phyloP scores from a whole-genome alignment of 345 rosid species.

The Citrus sinensis region DNA sequence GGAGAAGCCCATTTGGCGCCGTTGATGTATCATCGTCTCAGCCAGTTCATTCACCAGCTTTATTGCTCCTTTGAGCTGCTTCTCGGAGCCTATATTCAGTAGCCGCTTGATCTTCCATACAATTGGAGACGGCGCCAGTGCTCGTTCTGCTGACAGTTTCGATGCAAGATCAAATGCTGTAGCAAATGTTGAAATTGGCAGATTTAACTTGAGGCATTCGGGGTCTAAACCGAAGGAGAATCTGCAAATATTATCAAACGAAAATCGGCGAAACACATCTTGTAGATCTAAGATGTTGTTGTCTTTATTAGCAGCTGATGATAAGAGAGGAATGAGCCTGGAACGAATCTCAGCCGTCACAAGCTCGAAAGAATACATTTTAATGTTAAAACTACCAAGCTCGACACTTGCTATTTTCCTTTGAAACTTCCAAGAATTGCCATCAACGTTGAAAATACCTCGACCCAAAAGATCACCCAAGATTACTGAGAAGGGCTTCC shows the following conservation, averaged over 20 bases:
- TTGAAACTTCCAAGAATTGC: slow-evolving; percentile 63
- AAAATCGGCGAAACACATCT: slow-evolving; percentile 60
- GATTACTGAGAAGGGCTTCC: slow-evolving; percentile 50
- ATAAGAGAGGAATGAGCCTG: slow-evolving; percentile 43
- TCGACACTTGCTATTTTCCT: slow-evolving; percentile 63
- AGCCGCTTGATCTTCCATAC: slow-evolving; percentile 56
- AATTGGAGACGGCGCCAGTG: slow-evolving; percentile 34
- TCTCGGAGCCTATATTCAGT: slow-evolving; percentile 59
- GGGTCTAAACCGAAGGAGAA: slow-evolving; percentile 71
- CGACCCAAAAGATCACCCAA: slow-evolving; percentile 66
- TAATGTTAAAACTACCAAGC: slow-evolving; percentile 47
- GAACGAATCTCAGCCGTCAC: slow-evolving; percentile 35
- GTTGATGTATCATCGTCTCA: slow-evolving; percentile 37
- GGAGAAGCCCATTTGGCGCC: slow-evolving; percentile 32
- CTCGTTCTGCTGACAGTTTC: slow-evolving; percentile 47
- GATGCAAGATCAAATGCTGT: slow-evolving; percentile 61
- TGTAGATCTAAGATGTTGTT: slow-evolving; percentile 42
- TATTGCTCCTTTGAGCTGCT: slow-evolving; percentile 46
- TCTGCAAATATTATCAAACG: slow-evolving; percentile 57
- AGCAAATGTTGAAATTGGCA: slow-evolving; percentile 49
- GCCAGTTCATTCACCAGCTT: slow-evolving; percentile 44
- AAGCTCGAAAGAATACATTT: slow-evolving; percentile 42
- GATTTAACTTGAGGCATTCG: slow-evolving; percentile 43
- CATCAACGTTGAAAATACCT: slow-evolving; percentile 75
- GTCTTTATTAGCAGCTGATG: slow-evolving; percentile 12